A percentile compares a stretch with the other conserved stretches of the same genome.
Conservation (phyloP, 1,139 yeast species). For the Diutina scorzettiae region DNA sequence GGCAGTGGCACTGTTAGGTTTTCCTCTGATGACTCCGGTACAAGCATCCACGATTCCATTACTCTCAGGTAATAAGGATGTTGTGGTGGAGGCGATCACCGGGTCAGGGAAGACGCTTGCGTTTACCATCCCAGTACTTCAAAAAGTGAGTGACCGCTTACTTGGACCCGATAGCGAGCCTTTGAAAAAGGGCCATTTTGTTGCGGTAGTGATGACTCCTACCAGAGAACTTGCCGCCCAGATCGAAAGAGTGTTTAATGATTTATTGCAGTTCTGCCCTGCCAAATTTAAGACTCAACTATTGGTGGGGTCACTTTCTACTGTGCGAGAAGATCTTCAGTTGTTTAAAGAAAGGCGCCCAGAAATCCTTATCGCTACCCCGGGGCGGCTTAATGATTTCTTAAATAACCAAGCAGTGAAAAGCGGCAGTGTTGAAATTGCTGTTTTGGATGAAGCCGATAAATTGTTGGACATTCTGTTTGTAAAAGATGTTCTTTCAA, state of each 20-base stretch:
- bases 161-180: constrained; percentile 16
- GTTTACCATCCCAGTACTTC: constrained; percentile 71
- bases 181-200: constrained; percentile 49
- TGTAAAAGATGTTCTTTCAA: constrained; percentile 52
- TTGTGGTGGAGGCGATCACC: constrained; percentile 91
- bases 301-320: constrained; percentile 66
- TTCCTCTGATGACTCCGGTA: constrained; percentile 85
- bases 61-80: constrained; percentile 82
- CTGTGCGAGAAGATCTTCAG: constrained; percentile 66
- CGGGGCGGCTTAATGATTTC: constrained; percentile 80
- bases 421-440: constrained; percentile 52
- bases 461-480: constrained; percentile 73
- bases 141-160: constrained; percentile 34
- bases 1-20: constrained; percentile 67
- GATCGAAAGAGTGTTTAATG: constrained; percentile 54
- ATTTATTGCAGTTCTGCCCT: constrained; percentile 50
- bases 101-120: constrained; percentile 95
- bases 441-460: constrained; percentile 90
- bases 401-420: constrained; percentile 39
- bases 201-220: constrained; percentile 70
- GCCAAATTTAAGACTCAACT: constrained; percentile 54
- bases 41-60: constrained; percentile 93
- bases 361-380: constrained; percentile 80
- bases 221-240: constrained; percentile 89
- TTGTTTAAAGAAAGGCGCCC: constrained; percentile 42